Conservation (phyloP, 345 rosid genomes). For the Euphorbia tirucalli region DNA sequence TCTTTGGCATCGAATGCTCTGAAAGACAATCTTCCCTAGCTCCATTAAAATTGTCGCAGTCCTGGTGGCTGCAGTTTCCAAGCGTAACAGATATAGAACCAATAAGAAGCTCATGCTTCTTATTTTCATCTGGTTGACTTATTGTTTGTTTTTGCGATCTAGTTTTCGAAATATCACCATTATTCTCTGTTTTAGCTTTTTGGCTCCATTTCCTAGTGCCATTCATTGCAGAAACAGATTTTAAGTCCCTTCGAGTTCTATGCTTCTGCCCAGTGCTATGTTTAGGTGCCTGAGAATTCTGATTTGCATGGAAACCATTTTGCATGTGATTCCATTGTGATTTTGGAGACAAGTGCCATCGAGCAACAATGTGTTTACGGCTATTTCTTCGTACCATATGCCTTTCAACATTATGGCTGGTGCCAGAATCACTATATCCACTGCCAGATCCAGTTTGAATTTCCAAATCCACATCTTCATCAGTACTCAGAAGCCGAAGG, state of each 20-base stretch:
- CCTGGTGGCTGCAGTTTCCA: slow-evolving; percentile 35
- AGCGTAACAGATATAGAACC: slow-evolving; percentile 80
- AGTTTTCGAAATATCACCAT: slow-evolving; percentile 33
- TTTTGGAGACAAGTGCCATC: slow-evolving; percentile 40
- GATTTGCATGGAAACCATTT: slow-evolving; percentile 46
- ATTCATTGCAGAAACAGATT: slow-evolving; percentile 34
- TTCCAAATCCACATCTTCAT: slow-evolving; percentile 44
- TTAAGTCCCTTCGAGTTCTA: slow-evolving; percentile 47
- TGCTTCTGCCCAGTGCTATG: slow-evolving; percentile 50
- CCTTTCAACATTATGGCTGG: slow-evolving; percentile 36
- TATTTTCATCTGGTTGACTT: slow-evolving; percentile 42
- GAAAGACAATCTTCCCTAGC: slow-evolving; percentile 31
- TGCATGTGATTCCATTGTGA: slow-evolving; percentile 40
- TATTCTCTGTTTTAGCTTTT: slow-evolving; percentile 50
- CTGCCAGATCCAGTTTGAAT: slow-evolving; percentile 34
- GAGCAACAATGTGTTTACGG: slow-evolving; percentile 26
- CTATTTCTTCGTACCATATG: slow-evolving; percentile 33
- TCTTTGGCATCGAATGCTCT: slow-evolving; percentile 46
- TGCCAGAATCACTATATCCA: slow-evolving; percentile 35
- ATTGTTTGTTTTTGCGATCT: slow-evolving; percentile 42
- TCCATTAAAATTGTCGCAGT: slow-evolving; percentile 34
- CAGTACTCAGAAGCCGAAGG: slow-evolving; percentile 30
- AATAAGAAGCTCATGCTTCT: slow-evolving; percentile 59
- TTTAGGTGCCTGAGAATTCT: slow-evolving; percentile 42
- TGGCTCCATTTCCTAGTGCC: slow-evolving; percentile 74